Evolutionary conservation across 352 stramenopile genomes (phyloP), one percentile per base, ranked within the genome.

Genomic region (Globisporangium lucens): DNA sequence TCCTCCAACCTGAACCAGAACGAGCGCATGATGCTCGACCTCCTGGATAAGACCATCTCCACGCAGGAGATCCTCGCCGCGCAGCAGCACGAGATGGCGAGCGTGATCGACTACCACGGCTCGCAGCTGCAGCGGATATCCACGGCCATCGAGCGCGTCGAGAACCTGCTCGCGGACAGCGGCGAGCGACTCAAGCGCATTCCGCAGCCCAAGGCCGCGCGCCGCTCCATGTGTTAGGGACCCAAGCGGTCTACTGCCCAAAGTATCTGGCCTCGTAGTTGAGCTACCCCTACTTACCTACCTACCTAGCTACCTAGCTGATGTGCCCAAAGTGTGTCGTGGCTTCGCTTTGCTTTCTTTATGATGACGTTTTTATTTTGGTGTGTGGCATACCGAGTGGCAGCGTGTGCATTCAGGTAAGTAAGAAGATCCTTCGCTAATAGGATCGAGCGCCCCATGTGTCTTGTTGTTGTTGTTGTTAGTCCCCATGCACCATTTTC

Each of bases 31-130:
- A 80, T 93, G 71, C 71, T 91, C 61, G 82, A 90, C 49, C 68
- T 93, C 38, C 73, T 93, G 30, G 83, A 91, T 72, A 87, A 88
- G 65, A 93, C 85, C 20, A 91, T 93, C 64, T 83, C 74, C 27
- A 93, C 85, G 2, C 85, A 93, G 58, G 82, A 90, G 62, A 80
- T 93, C 55, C 75, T 93, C n/a, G 83, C 83, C 0, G 77, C 83
- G 27, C 83, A 88, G 68, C 85, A 93, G 71, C 73, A 85, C 52
- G 82, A 87, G 65, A 91, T 93, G 83, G 81, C 81, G 29, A 75
- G 76, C 46, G 72, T 91, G 47, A 85, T 91, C 53, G 79, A 82
- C 61, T 81, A 78, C 17, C 84, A 93, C 64, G 80, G 77, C 56
- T 72, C 73, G 24, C 84, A 91, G 63, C 69, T 93, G 15, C 67